phyloP scores from a whole-genome alignment of 371 early-diverging fungal genomes.

The Cladochytrium tenue region DNA sequence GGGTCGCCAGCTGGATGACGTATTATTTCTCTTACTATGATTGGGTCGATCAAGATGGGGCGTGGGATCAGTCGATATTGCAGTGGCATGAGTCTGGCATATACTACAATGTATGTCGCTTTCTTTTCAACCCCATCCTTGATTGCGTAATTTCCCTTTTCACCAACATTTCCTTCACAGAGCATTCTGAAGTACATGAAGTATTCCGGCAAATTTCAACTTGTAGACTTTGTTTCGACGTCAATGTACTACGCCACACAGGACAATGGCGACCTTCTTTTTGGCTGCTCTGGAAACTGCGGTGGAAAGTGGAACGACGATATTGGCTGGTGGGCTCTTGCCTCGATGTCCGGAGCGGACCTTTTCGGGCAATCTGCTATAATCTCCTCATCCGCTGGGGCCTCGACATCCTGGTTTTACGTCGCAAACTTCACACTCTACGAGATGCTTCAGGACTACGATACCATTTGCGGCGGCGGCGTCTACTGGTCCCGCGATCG shows the following conservation, averaged over 20 bases:
- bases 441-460: constrained; percentile 37
- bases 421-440: constrained; percentile 32
- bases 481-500: constrained; percentile 45
- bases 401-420: constrained; percentile 17
- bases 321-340: constrained; percentile 20
- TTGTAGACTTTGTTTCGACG: neutral
- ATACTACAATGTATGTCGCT: constrained; percentile 13
- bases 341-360: neutral
- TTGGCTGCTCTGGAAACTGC: neutral
- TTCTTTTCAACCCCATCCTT: neutral
- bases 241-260: constrained; percentile 2
- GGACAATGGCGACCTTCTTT: constrained; percentile 10
- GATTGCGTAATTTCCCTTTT: neutral
- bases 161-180: neutral
- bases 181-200: neutral
- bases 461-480: constrained; percentile 38
- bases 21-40: neutral
- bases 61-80: constrained; percentile 10
- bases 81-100: constrained; percentile 23
- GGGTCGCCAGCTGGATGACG: neutral
- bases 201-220: constrained; percentile 2
- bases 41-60: neutral
- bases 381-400: neutral
- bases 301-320: constrained; percentile 17
- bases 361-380: neutral